Conservation (phyloP, 257 asterid species). For the Solanum microdontum region DNA sequence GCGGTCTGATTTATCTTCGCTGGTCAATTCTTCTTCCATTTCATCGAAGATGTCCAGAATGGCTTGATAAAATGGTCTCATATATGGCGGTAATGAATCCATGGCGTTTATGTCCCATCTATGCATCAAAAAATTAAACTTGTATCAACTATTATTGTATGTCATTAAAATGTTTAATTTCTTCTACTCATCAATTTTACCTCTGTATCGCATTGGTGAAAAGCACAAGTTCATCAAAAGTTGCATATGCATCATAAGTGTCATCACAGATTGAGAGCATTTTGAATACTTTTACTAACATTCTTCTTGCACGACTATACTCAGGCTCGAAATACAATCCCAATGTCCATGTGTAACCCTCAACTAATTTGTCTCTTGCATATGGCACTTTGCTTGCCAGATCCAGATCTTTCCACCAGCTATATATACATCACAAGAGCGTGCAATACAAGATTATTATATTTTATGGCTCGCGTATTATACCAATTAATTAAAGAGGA, state of each 20-base stretch:
- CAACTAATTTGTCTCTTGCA: too few relatives aligned
- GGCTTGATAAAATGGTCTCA: conserved; percentile 17
- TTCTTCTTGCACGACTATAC: conserved; percentile 1
- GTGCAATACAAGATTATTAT: not conserved
- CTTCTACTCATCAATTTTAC: not conserved
- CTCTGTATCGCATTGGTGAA: conserved; percentile 23
- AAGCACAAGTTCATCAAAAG: not conserved
- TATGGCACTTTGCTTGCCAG: too few relatives aligned
- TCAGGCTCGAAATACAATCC: conserved; percentile 24
- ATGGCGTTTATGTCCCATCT: conserved; percentile 21
- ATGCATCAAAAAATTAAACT: not conserved
- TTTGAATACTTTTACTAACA: conserved; percentile 1
- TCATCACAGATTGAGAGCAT: not conserved
- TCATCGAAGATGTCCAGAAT: conserved; percentile 13
- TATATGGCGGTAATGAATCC: conserved; percentile 23
- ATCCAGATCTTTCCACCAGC: conserved; percentile 26
- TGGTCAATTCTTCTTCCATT: conserved; percentile 14
- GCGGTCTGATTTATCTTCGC: conserved; percentile 8
- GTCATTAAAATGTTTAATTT: too few relatives aligned
- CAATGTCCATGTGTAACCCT: conserved; percentile 18
- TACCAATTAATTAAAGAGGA: not conserved
- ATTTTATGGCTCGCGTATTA: not conserved
- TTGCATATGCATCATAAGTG: not conserved
- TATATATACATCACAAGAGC: not conserved
- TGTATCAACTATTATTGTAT: too few relatives aligned